phyloP scores from a whole-genome alignment of 2,329 filamentous ascomycete species.

The Stachybotrys echinatus region DNA sequence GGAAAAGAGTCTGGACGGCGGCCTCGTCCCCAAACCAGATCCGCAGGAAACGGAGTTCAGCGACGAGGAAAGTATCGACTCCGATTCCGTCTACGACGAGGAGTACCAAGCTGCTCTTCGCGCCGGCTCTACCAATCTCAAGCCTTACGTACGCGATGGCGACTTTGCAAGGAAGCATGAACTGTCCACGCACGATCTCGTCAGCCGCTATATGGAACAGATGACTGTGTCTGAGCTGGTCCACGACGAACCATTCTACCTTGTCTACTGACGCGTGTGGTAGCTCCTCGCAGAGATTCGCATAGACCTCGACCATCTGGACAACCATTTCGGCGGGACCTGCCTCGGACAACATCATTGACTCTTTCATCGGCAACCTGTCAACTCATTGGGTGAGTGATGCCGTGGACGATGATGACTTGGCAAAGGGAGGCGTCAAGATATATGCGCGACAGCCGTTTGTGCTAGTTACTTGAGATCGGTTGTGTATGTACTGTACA shows the following conservation, averaged over 20 bases:
- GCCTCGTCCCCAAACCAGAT: slow-evolving; percentile 6
- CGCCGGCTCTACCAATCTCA: slow-evolving; percentile 11
- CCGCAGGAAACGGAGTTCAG: slow-evolving; percentile 7
- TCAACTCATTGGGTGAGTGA: slow-evolving; percentile 10
- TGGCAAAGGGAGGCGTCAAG: slow-evolving; percentile 13
- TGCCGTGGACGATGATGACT: slow-evolving; percentile 13
- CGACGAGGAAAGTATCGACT: too few relatives aligned
- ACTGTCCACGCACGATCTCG: slow-evolving; percentile 13
- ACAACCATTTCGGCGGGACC: slow-evolving; percentile 17
- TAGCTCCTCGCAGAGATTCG: slow-evolving; percentile 18
- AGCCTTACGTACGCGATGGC: slow-evolving; percentile 12
- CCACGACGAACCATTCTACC: slow-evolving; percentile 8
- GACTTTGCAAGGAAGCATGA: slow-evolving; percentile 21
- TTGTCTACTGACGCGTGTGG: slow-evolving; percentile 13
- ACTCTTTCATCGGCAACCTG: slow-evolving; percentile 16
- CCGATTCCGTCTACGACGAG: slow-evolving; percentile 15
- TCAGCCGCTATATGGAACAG: slow-evolving; percentile 13
- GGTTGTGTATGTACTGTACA: too few relatives aligned
- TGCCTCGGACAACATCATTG: slow-evolving; percentile 16
- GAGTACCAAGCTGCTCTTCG: slow-evolving; percentile 12
- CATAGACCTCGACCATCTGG: slow-evolving; percentile 16
- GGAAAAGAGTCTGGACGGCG: neutral
- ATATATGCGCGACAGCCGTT: slow-evolving; percentile 11
- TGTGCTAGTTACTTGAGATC: slow-evolving; percentile 3
- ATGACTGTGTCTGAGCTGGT: slow-evolving; percentile 6